Percentiles rank a stretch among this genome's conserved stretches.
Evolutionary conservation across 306 rosid genomes (phyloP).

Genomic region (Cotoneaster glaucophyllus): DNA sequence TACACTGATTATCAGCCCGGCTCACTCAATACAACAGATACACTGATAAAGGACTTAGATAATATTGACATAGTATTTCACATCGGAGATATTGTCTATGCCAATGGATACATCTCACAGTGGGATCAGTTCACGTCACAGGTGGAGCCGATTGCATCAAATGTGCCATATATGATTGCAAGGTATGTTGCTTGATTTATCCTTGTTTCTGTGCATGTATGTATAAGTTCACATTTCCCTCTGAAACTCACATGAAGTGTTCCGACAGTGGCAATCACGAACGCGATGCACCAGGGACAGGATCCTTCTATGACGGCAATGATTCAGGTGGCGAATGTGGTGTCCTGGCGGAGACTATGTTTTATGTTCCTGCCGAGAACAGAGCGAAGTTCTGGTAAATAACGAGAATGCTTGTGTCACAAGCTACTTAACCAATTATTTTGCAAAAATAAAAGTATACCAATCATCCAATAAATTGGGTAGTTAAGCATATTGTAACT

Average conservation of each 20-base stretch:
- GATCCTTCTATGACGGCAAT: slow-evolving; percentile 54
- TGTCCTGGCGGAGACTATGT: slow-evolving; percentile 80
- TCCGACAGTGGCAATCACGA: slow-evolving; percentile 78
- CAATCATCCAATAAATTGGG: no score
- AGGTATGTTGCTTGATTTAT: slow-evolving; percentile 43
- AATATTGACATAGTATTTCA: slow-evolving; percentile 76
- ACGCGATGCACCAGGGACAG: slow-evolving; percentile 71
- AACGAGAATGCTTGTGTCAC: not conserved
- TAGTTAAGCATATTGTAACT: no score
- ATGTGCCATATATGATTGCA: slow-evolving; percentile 76
- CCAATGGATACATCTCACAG: slow-evolving; percentile 83
- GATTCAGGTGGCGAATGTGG: slow-evolving; percentile 98
- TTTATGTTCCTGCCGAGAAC: slow-evolving; percentile 82
- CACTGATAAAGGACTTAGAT: slow-evolving; percentile 64
- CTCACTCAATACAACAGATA: slow-evolving; percentile 76
- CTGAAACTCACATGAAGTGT: not conserved
- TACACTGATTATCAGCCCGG: slow-evolving; percentile 70
- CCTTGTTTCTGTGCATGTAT: not conserved
- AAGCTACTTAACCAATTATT: not conserved
- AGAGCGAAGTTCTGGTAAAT: slow-evolving; percentile 82
- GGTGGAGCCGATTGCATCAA: slow-evolving; percentile 77
- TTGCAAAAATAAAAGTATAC: no score
- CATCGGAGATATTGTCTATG: slow-evolving; percentile 73
- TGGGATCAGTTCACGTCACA: slow-evolving; percentile 95
- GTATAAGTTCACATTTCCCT: not conserved